Percentiles rank a stretch among this genome's conserved stretches.
phyloP scores from a whole-genome alignment of 345 rosid species.

The Clausena lansium region DNA sequence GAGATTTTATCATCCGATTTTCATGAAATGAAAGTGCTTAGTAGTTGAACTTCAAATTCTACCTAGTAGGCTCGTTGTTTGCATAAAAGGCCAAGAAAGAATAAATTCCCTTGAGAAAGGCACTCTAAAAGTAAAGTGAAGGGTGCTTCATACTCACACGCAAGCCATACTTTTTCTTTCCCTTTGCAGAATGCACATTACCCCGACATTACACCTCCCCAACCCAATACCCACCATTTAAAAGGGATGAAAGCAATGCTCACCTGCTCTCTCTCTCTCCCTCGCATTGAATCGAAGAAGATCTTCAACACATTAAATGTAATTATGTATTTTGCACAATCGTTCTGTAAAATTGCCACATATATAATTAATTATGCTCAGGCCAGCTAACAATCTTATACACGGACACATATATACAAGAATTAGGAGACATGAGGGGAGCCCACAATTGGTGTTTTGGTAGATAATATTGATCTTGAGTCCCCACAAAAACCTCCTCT shows the following conservation, averaged over 20 bases:
- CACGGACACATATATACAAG: background rate
- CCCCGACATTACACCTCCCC: no score
- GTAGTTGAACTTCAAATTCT: background rate
- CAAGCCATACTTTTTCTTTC: no score
- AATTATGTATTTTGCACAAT: no score
- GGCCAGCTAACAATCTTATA: background rate
- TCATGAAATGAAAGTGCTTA: background rate
- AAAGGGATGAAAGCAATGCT: no score
- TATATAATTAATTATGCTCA: background rate
- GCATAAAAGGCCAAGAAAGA: constrained; percentile 8
- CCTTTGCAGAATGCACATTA: no score
- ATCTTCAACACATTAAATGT: no score
- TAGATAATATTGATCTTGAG: constrained; percentile 7
- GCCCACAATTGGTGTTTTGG: background rate
- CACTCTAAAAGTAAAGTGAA: background rate
- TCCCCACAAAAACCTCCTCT: background rate
- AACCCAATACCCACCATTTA: no score
- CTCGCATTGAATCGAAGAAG: no score
- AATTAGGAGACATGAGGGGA: background rate
- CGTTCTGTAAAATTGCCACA: no score
- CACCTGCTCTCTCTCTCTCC: no score
- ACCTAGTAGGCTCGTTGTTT: background rate
- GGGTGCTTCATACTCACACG: no score
- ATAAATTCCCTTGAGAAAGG: constrained; percentile 17
- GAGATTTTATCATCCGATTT: no score